phyloP scores from a whole-genome alignment of 192 early-diverging fungal genomes.

The Lobosporangium transversale region DNA sequence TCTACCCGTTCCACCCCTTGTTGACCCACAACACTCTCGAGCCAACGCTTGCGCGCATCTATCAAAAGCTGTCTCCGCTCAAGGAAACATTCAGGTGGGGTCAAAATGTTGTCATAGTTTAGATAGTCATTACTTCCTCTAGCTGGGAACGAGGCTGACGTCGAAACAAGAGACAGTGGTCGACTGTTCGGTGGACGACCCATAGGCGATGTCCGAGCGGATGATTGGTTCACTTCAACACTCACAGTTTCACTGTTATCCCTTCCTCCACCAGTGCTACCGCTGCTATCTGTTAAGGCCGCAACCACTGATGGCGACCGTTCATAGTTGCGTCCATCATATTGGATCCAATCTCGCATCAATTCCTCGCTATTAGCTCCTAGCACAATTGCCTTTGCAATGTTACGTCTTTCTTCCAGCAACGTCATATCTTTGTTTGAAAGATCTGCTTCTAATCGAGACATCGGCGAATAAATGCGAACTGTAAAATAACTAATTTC shows the following conservation, averaged over 20 bases:
- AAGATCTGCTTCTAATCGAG: neutral
- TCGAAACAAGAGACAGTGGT: conserved; percentile 33
- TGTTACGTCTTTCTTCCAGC: conserved; percentile 25
- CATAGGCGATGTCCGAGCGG: neutral
- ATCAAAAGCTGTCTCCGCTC: conserved; percentile 37
- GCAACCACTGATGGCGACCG: conserved; percentile 2
- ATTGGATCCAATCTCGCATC: conserved; percentile 44
- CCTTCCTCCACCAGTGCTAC: neutral
- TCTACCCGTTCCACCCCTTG: conserved; percentile 27
- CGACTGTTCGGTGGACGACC: conserved; percentile 28
- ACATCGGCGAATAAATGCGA: too few species aligned
- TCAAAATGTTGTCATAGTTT: conserved; percentile 44
- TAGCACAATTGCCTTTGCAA: conserved; percentile 28
- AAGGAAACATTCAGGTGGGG: conserved; percentile 44
- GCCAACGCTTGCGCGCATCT: conserved; percentile 32
- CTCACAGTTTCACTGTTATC: neutral
- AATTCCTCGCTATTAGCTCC: conserved; percentile 42
- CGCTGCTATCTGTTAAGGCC: neutral
- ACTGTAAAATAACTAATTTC: too few species aligned
- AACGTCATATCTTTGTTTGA: conserved; percentile 1
- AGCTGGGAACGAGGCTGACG: conserved; percentile 27
- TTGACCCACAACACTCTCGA: conserved; percentile 11
- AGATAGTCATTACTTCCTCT: conserved; percentile 39
- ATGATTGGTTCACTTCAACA: neutral
- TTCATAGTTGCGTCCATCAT: conserved; percentile 42